Evolutionary conservation across 257 asterid genomes (phyloP), one percentile per base, ranked within the genome.

Genomic region (Solanum etuberosum): DNA sequence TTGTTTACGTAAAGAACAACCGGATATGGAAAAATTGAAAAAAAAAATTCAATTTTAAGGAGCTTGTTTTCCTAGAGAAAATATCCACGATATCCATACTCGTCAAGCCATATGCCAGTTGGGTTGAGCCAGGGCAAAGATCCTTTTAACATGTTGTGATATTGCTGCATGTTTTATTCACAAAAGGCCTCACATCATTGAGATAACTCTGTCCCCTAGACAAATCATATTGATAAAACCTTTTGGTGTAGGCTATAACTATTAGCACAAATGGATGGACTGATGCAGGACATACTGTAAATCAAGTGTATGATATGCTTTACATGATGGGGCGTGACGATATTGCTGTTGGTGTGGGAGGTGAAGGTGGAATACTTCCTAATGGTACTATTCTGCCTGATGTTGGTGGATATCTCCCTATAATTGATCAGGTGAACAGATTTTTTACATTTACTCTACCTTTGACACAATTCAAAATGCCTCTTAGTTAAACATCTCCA

Each of bases 321-420:
- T 92, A 92, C 92, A 96, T 96, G 99, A 95, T 96, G 99, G 98
- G 94, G 20, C 87, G 99, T 12, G 98, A 96, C 15, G 98, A 96
- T 73, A 87, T 95, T 85, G 91, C 94, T 7, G 98, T 96, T 84
- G 99, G 99, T 3, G 93, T 96, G 9, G 99, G 99, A 80, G 98
- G 99, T 32, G 98, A 95, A 88, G 99, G 98, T 61, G 96, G 95
- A 82, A 93, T 96, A 84, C 94, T 92, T 84, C 90, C 94, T 82
- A 93, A 96, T 89, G 98, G 97, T n/a, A 89, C 93, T 51, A 91
- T 96, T 10, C 84, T 89, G 57, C 93, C 96, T 10, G 82, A 94
- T 86, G 98, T 94, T 74, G 99, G 99, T 6, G 99, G 99, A 65
- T 96, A 95, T 91, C 98, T 92, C 83, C 98, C 99, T 85, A 86